Evolutionary conservation across 2,329 filamentous ascomycete genomes (phyloP), one percentile per base, ranked within the genome.

Genomic region (Diaporthe amygdali): DNA sequence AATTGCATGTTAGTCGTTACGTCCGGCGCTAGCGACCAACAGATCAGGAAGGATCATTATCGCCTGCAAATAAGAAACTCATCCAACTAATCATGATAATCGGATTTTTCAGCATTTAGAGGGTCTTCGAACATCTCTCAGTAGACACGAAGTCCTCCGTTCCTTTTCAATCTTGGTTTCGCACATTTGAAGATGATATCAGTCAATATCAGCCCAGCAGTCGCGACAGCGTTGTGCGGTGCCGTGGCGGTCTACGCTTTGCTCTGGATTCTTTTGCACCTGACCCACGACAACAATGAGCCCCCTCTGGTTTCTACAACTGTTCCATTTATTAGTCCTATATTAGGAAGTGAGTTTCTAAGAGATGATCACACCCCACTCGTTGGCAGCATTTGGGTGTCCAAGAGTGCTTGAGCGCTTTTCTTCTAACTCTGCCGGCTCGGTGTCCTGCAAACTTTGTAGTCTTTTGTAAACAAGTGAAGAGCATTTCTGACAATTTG

Each of bases 251-350:
- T 10, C 22, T 69, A 47, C 9, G 27, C 34, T 1, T 61, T 63
- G 25, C 25, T 61, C 27, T 54, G 46, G 56, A 49, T 32, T n/a
- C 44, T 64, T 15, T 27, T 69, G 46, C 46, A 46, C 20, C 27
- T 69, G 10, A 69, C 68, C 2, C 68, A 69, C 5, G 37, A 49
- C 15, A 46, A 15, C 27, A 30, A 69, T 8, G 68, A 69, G 68
- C 68, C 68, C n/a, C 68, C 68, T 0, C 10, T 64, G 10, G n/a
- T 69, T 27, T 37, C 27, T 15, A 69, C 22, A 10, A 37, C 55
- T 9, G 6, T 69, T 15, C 56, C 55, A 14, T 64, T 69, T 14
- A 1, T 64, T 14, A 69, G 56, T 54, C 46, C 68, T 9, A 54
- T 69, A n/a, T 20, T 69, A 17, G 68, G 47, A 14, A 69, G 64